Evolutionary conservation across 805 yeast species (phyloP), one percentile per base, ranked within the genome.

Genomic region (Candida pseudofarinosa): DNA sequence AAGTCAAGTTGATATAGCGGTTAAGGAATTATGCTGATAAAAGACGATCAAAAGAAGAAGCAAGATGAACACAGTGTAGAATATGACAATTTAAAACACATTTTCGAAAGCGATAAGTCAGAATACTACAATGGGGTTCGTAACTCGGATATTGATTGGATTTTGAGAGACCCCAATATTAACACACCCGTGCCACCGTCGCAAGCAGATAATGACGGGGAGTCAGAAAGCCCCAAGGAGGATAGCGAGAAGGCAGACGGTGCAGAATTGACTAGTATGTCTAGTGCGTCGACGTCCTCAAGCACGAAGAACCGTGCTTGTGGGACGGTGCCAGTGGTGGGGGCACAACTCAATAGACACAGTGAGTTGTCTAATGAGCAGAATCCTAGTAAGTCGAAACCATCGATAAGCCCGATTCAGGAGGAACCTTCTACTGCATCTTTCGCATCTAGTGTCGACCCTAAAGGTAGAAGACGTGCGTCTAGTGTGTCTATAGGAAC

Each of bases 61-160:
- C 6, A 23, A 23, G 28, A 23, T 7, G 28, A 23, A 7, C 28
- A 6, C 10, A 23, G 33, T 28, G 14, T 54, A 33, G 55, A 57
- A 45, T 44, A 59, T 33, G 54, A 50, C 2, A 52, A 51, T 18
- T 50, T 60, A 28, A 46, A 56, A 31, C 54, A 49, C 26, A 48
- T 60, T 7, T 47, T 59, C 15, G 63, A 59, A 31, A 50, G 55
- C 23, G 55, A 55, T 32, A 49, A 49, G 6, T 48, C 43, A 37
- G 40, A 40, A 10, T 52, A 51, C 30, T 41, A 53, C 15, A 50
- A 52, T 36, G 74, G 71, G 4, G 67, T 73, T 26, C 58, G 64
- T 26, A 67, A 64, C 41, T 59, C 60, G 18, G 80, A 76, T 44
- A 71, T 77, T 17, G 77, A 74, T 51, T 77, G 81, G 81, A 67